A percentile compares a stretch with the other conserved stretches of the same genome.
These are phyloP conservation scores for Sedum album DNA, from an alignment of 164 flowering plant genomes.

Conservation along the genomic window DNA sequence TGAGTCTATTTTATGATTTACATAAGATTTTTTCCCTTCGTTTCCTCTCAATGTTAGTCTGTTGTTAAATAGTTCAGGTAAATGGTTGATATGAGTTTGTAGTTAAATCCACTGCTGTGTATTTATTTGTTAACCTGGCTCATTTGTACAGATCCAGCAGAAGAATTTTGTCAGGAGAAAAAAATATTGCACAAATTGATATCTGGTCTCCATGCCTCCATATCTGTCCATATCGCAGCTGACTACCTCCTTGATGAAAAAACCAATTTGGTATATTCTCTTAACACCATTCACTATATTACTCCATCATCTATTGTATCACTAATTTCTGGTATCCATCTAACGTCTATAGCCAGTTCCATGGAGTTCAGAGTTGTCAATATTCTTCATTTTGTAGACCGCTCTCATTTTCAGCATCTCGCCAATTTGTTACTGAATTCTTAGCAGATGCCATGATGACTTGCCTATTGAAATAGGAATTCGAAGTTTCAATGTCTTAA, in stretches of 20 bases:
- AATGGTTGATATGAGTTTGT: neutral
- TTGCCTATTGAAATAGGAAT: neutral
- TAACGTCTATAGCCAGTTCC: neutral
- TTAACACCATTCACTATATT: neutral
- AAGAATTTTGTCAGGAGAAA: constrained; percentile 72
- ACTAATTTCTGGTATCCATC: neutral
- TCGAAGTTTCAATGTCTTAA: neutral
- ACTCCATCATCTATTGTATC: no score
- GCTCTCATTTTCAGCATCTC: neutral
- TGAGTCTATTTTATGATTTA: constrained; percentile 21
- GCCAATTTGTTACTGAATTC: neutral
- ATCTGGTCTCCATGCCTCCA: constrained; percentile 91
- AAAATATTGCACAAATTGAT: constrained; percentile 74
- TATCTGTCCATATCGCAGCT: constrained; percentile 77
- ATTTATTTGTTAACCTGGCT: neutral
- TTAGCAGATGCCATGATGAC: neutral
- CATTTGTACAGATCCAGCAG: constrained; percentile 51
- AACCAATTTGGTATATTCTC: constrained; percentile 29
- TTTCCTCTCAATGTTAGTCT: neutral
- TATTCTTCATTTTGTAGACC: neutral
- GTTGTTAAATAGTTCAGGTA: no score
- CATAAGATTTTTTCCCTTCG: neutral
- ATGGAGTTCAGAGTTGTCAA: neutral
- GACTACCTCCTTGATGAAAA: constrained; percentile 83
- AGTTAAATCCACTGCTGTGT: neutral